These are phyloP conservation scores for Larix sibirica DNA, from an alignment of 83 land plant species.

Conservation along the genomic window DNA sequence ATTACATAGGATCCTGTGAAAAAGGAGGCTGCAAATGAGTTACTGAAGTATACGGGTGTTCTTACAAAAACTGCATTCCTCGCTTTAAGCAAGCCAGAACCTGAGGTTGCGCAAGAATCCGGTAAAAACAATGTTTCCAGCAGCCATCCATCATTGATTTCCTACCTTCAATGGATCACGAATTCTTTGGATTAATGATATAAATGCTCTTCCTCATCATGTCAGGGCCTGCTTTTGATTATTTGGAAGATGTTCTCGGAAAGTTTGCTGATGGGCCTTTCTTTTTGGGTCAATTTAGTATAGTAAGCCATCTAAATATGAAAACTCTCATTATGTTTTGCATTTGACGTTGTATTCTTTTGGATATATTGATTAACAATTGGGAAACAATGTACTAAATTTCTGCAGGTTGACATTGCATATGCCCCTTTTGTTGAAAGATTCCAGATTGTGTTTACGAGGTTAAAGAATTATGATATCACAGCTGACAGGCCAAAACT, in stretches of 20 bases:
- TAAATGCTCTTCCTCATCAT: not conserved
- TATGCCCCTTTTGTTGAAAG: constrained; percentile 86
- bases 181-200: not conserved
- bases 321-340: not conserved
- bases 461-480: constrained; percentile 50
- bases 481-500: constrained; percentile 65
- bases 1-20: constrained; percentile 49
- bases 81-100: constrained; percentile 25
- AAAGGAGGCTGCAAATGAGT: constrained; percentile 60
- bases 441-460: constrained; percentile 35
- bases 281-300: constrained; percentile 69
- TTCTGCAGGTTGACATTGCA: constrained; percentile 70
- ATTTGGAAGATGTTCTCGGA: constrained; percentile 60
- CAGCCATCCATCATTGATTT: not conserved
- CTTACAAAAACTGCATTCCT: constrained; percentile 30
- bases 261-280: constrained; percentile 71
- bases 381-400: not conserved
- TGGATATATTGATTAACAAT: not conserved
- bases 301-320: constrained; percentile 38
- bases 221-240: constrained; percentile 55
- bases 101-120: constrained; percentile 33
- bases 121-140: constrained; percentile 31
- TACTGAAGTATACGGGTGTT: constrained; percentile 42
- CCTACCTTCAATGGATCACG: not conserved
- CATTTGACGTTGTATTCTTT: not conserved